phyloP scores from a whole-genome alignment of 2,329 filamentous ascomycete genomes.

The Elsinoe necatrix region DNA sequence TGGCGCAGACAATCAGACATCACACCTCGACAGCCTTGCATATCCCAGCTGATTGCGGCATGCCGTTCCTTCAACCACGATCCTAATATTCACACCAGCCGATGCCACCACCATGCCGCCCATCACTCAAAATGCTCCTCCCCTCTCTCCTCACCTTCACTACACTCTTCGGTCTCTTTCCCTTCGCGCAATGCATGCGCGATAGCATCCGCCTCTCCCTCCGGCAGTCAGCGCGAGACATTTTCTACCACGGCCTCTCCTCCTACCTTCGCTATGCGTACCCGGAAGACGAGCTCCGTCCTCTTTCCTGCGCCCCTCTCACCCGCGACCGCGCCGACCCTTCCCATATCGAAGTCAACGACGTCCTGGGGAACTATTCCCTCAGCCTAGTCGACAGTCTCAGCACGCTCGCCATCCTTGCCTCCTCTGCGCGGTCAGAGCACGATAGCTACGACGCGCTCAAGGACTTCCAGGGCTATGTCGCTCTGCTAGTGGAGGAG shows the following conservation, averaged over 20 bases:
- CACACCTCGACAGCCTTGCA: background rate
- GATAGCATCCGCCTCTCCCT: conserved; percentile 34
- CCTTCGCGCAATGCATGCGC: conserved; percentile 36
- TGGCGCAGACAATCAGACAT: background rate
- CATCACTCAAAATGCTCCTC: background rate
- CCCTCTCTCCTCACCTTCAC: conserved; percentile 25
- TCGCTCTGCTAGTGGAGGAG: conserved; percentile 64
- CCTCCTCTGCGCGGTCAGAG: conserved; percentile 56
- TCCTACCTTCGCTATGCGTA: conserved; percentile 94
- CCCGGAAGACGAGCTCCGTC: conserved; percentile 89
- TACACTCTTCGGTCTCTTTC: conserved; percentile 26
- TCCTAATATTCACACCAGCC: background rate
- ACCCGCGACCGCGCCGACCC: conserved; percentile 75
- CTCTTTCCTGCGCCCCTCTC: conserved; percentile 73
- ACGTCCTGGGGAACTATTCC: conserved; percentile 94
- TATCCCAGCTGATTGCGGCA: background rate
- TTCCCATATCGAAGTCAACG: conserved; percentile 77
- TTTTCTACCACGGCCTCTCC: conserved; percentile 96
- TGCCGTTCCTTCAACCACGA: background rate
- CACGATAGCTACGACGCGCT: conserved; percentile 47
- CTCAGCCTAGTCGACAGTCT: conserved; percentile 91
- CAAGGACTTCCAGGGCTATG: conserved; percentile 65
- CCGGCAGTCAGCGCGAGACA: conserved; percentile 48
- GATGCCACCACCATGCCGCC: conserved; percentile 6
- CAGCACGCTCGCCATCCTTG: conserved; percentile 85